Percentiles rank a stretch among this genome's conserved stretches.
Conservation (phyloP, 139 green algal genomes). For the Pedinophyceae sp. region DNA sequence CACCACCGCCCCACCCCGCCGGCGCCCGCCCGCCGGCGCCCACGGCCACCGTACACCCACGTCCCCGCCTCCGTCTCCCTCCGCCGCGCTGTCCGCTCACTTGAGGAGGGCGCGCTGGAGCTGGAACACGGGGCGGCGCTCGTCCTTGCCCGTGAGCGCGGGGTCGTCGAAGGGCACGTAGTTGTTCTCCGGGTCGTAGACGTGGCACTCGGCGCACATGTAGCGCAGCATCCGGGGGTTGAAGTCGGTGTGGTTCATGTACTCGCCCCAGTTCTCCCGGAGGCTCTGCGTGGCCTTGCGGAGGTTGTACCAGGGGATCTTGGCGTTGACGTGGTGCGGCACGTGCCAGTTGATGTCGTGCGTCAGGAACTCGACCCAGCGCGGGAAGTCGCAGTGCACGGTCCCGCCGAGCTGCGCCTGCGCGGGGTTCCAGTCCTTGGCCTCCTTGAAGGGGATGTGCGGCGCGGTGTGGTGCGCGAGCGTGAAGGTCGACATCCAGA, state of each 20-base stretch:
- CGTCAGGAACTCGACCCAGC: slow-evolving; percentile 85
- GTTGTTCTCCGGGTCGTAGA: slow-evolving; percentile 5
- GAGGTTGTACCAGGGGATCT: slow-evolving; percentile 71
- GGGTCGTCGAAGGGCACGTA: slow-evolving; percentile 5
- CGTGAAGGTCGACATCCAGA: slow-evolving; percentile 98
- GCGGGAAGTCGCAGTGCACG: slow-evolving; percentile 91
- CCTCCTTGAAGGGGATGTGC: slow-evolving; percentile 93
- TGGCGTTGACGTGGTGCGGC: slow-evolving; percentile 82
- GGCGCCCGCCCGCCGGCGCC: no score
- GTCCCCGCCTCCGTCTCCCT: no score
- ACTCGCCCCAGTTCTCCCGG: slow-evolving; percentile 23
- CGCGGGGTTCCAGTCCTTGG: slow-evolving; percentile 74
- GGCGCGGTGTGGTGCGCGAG: slow-evolving; percentile 94
- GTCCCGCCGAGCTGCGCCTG: slow-evolving; percentile 80
- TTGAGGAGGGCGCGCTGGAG: no score
- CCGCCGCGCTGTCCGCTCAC: no score
- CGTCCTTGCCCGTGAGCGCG: no score
- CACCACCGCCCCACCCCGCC: no score
- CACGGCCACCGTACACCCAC: no score
- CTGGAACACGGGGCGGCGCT: no score
- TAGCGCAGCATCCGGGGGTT: background rate
- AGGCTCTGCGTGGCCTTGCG: slow-evolving; percentile 71
- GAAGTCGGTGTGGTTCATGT: slow-evolving; percentile 1
- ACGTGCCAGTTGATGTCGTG: slow-evolving; percentile 96
- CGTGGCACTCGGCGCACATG: background rate